Evolutionary conservation across 768 basidiomycete genomes (phyloP), one percentile per base, ranked within the genome.

Genomic region (Agrocybe praecox): DNA sequence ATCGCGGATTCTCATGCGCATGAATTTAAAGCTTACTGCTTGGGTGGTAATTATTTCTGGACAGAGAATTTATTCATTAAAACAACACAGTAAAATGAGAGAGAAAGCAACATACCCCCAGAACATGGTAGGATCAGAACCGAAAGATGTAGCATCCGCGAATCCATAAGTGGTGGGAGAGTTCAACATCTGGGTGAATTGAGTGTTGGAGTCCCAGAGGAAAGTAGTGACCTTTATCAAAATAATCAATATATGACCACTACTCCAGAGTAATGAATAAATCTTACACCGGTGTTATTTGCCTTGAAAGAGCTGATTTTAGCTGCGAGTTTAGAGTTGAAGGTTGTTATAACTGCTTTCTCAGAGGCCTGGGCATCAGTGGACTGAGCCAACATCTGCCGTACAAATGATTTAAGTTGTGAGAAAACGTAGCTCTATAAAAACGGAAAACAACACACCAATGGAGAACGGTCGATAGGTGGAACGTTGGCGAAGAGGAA

Each of bases 41-140:
- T 12, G 84, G 80, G 57, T 85, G 84, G 59, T 77, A 81, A 63
- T 81, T 75, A 57, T 85, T 82, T 14, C 83, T 84, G 52, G 2
- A 9, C n/a, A n/a, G 34, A 53, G 40, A 52, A 33, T 15, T n/a
- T n/a, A 18, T 22, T 12, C 40, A 19, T 22, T 2, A 18, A 10
- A 52, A 15, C n/a, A 6, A 26, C 47, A 6, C 15, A 12, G 9
- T 24, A 18, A 24, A 23, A 15, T 40, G 19, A 23, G 15, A 4
- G 8, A 11, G 10, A 24, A 6, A 24, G 12, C 2, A 40, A 47
- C 79, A 55, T 59, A 83, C 82, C 79, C 80, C 84, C 84, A 85
- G 75, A 85, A 85, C 48, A 76, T 69, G 14, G 74, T 75, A 14
- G 74, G 36, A 26, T 67, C 71, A 19, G 65, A 67, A 10, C 83